Conservation (phyloP, 495 filamentous ascomycete genomes). For the Choiromyces venosus region DNA sequence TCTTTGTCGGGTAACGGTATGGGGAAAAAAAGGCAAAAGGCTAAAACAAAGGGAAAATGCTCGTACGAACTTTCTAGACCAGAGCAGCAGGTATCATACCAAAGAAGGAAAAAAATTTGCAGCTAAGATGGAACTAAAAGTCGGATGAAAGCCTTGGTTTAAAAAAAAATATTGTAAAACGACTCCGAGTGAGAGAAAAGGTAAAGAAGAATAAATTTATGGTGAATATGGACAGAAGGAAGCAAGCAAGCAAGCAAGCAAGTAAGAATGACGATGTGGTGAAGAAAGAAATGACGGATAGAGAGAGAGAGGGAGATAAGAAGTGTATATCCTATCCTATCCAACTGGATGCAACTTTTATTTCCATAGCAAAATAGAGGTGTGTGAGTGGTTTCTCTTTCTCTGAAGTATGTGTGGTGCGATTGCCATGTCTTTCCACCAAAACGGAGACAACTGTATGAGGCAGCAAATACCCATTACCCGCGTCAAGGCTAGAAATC, state of each 20-base stretch:
- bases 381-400: not conserved
- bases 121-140: not conserved
- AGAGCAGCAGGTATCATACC: not conserved
- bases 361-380: not conserved
- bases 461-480: not conserved
- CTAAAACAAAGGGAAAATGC: not conserved
- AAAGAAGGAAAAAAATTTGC: not conserved
- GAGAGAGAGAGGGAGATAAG: not conserved
- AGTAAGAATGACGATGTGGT: not conserved
- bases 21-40: not conserved
- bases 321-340: conserved; percentile 1
- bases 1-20: not conserved
- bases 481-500: not conserved
- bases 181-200: not conserved
- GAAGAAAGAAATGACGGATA: not conserved
- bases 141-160: not conserved
- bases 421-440: not conserved
- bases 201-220: not conserved
- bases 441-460: not conserved
- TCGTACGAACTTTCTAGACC: not conserved
- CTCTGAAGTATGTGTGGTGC: not conserved
- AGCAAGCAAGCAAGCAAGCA: not conserved
- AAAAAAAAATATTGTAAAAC: not conserved
- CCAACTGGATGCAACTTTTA: not conserved
- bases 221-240: not conserved